phyloP scores from a whole-genome alignment of 768 basidiomycete species.

The Mrakia frigida region DNA sequence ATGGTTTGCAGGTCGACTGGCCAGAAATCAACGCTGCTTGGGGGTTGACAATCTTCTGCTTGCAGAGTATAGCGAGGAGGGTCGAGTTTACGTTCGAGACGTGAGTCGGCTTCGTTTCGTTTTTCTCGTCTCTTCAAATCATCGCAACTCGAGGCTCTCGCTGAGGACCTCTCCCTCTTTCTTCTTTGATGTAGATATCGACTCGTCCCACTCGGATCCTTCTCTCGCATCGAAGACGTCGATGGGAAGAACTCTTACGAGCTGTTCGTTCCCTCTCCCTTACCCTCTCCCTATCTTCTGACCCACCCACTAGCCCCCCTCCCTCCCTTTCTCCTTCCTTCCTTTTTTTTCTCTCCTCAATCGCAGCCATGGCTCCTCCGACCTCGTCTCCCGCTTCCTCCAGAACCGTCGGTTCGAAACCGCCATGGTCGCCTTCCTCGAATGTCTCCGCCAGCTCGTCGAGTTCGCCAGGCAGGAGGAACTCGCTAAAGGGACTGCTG shows the following conservation, averaged over 20 bases:
- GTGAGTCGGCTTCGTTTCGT: constrained; percentile 49
- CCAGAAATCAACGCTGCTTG: constrained; percentile 98
- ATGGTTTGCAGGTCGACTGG: constrained; percentile 73
- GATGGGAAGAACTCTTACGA: constrained; percentile 76
- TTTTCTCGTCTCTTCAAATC: too few species aligned
- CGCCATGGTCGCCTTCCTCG: constrained; percentile 92
- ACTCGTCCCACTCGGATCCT: constrained; percentile 88
- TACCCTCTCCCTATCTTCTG: not conserved
- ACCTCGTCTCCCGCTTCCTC: constrained; percentile 77
- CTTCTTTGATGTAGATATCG: constrained; percentile 59
- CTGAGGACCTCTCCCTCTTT: not conserved
- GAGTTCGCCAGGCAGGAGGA: constrained; percentile 54
- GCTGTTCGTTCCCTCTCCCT: constrained; percentile 45
- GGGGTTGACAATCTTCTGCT: constrained; percentile 87
- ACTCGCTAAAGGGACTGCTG: constrained; percentile 52
- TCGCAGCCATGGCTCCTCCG: constrained; percentile 75
- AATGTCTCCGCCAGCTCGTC: constrained; percentile 86
- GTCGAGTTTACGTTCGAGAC: constrained; percentile 80
- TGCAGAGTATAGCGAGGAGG: constrained; percentile 87
- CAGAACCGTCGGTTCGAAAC: constrained; percentile 95
- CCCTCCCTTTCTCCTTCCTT: not conserved
- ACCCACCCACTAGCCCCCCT: not conserved
- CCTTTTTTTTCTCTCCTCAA: not conserved
- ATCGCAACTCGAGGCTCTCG: too few species aligned
- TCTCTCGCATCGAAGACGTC: constrained; percentile 77